A percentile compares a stretch with the other conserved stretches of the same genome.
These are phyloP conservation scores for Pleurotus pulmonarius DNA, from an alignment of 768 basidiomycete species.

Conservation along the genomic window DNA sequence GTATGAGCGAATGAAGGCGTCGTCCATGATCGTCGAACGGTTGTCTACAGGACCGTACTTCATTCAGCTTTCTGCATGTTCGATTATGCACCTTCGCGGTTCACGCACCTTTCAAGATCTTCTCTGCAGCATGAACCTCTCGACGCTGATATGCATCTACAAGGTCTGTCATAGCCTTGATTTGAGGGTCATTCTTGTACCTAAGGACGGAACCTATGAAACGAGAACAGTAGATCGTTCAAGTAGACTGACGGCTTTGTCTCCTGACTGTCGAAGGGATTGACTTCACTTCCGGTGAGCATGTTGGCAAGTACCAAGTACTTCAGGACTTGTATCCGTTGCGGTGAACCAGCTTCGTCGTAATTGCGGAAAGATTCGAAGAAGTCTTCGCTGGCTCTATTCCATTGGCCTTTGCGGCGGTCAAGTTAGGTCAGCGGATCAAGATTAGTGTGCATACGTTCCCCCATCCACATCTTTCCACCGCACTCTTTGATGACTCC, in stretches of 20 bases:
- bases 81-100: slow-evolving; percentile 25
- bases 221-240: not conserved
- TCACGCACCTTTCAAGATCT: slow-evolving; percentile 76
- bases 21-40: slow-evolving; percentile 92
- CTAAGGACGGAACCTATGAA: slow-evolving; percentile 29
- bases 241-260: slow-evolving; percentile 80
- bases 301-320: slow-evolving; percentile 97
- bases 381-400: slow-evolving; percentile 94
- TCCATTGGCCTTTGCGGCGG: slow-evolving; percentile 79
- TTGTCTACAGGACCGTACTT: slow-evolving; percentile 60
- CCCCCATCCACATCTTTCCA: slow-evolving; percentile 99
- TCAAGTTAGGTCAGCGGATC: not conserved
- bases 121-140: slow-evolving; percentile 97
- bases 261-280: slow-evolving; percentile 99
- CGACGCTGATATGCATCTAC: slow-evolving; percentile 96
- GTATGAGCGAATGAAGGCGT: slow-evolving; percentile 90
- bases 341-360: slow-evolving; percentile 95
- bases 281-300: slow-evolving; percentile 97
- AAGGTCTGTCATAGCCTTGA: slow-evolving; percentile 96
- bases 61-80: slow-evolving; percentile 84
- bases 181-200: slow-evolving; percentile 94
- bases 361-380: slow-evolving; percentile 99
- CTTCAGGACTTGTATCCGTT: slow-evolving; percentile 96
- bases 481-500: slow-evolving; percentile 99
- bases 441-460: slow-evolving; percentile 52